A percentile compares a stretch with the other conserved stretches of the same genome.
These are phyloP conservation scores for Trichoderma sp. DNA, from an alignment of 2,329 filamentous ascomycete species.

Conservation along the genomic window DNA sequence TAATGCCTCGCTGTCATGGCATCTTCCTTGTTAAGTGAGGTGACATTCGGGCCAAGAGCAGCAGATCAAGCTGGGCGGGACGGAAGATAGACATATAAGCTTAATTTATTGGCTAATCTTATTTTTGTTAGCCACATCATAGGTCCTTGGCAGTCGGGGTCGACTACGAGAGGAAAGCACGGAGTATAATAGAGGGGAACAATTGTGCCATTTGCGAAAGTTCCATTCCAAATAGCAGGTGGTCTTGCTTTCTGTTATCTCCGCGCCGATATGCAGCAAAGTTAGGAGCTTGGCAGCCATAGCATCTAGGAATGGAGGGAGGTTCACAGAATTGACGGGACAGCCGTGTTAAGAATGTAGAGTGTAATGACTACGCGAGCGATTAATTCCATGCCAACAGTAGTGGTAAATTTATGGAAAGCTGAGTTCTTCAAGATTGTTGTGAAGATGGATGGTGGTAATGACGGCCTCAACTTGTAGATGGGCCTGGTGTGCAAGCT, in stretches of 20 bases:
- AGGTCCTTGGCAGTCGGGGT: conserved; percentile 2
- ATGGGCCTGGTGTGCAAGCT: not conserved
- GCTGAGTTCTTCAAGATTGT: not conserved
- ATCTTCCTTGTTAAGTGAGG: conserved; percentile 6
- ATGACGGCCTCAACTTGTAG: not conserved
- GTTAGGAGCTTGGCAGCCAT: not conserved
- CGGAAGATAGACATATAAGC: conserved; percentile 16
- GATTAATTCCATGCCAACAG: not conserved
- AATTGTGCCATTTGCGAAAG: conserved; percentile 8
- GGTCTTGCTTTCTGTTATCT: not conserved
- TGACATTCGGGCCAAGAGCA: not conserved
- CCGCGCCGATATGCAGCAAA: not conserved
- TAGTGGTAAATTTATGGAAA: not conserved
- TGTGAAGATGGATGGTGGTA: not conserved
- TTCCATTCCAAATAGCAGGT: conserved; percentile 18
- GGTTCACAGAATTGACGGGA: no score
- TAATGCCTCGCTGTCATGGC: not conserved
- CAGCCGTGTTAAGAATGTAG: not conserved
- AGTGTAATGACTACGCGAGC: not conserved
- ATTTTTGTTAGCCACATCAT: not conserved
- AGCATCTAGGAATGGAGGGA: no score
- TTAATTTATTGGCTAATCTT: conserved; percentile 19
- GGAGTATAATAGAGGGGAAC: not conserved
- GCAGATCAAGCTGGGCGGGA: not conserved
- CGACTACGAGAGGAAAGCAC: not conserved